These are phyloP conservation scores for Crepidotus variabilis DNA, from an alignment of 768 basidiomycete species.

Conservation along the genomic window DNA sequence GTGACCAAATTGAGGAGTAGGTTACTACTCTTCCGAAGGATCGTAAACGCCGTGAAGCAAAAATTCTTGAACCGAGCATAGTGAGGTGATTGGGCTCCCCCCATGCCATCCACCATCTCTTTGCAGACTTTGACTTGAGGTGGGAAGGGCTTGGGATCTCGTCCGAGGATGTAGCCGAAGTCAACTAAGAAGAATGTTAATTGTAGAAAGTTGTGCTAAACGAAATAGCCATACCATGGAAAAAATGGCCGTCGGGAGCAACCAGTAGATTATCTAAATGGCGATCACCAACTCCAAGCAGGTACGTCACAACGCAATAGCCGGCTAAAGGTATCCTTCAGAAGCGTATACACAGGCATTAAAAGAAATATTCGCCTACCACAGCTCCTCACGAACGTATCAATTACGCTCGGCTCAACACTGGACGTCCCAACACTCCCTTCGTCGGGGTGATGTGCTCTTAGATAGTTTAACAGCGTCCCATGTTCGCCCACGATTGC, in stretches of 20 bases:
- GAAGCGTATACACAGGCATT: neutral
- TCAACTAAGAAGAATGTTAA: slow-evolving; percentile 59
- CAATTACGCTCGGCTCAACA: slow-evolving; percentile 91
- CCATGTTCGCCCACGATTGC: slow-evolving; percentile 92
- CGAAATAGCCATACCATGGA: slow-evolving; percentile 64
- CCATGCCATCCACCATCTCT: slow-evolving; percentile 99
- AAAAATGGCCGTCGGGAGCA: slow-evolving; percentile 96
- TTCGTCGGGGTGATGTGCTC: slow-evolving; percentile 86
- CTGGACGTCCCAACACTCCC: slow-evolving; percentile 93
- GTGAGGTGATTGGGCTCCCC: slow-evolving; percentile 93
- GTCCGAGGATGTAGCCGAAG: slow-evolving; percentile 96
- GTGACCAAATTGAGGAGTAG: slow-evolving; percentile 94
- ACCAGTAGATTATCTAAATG: slow-evolving; percentile 94
- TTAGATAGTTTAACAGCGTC: slow-evolving; percentile 81
- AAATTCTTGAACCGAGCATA: slow-evolving; percentile 95
- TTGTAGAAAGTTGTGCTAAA: neutral
- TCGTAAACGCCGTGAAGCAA: slow-evolving; percentile 97
- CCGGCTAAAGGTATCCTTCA: slow-evolving; percentile 71
- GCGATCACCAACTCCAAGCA: slow-evolving; percentile 95
- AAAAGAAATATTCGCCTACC: slow-evolving; percentile 46
- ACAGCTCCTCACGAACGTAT: slow-evolving; percentile 95
- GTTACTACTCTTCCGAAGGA: slow-evolving; percentile 94
- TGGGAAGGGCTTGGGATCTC: slow-evolving; percentile 96
- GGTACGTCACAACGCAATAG: slow-evolving; percentile 95
- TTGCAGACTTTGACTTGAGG: slow-evolving; percentile 98